Evolutionary conservation across 140 eudicot species (phyloP).

Genomic region (Anethum foeniculum): DNA sequence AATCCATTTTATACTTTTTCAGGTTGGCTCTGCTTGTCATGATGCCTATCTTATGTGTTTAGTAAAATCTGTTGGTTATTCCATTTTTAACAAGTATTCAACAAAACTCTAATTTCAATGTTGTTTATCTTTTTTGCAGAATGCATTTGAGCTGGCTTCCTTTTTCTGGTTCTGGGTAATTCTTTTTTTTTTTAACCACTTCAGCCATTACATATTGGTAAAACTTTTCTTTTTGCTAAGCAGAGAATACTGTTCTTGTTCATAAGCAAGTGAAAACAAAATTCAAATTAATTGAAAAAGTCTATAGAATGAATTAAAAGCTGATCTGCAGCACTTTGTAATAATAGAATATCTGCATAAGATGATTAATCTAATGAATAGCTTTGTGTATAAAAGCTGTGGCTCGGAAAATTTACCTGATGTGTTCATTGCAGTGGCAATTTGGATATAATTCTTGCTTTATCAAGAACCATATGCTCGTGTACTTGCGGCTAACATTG

Average conservation of each 20-base stretch:
- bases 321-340: not conserved
- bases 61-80: not conserved
- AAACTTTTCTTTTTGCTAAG: not conserved
- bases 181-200: conserved; percentile 8
- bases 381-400: not conserved
- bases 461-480: conserved; percentile 77
- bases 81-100: too few species aligned
- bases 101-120: conserved; percentile 8
- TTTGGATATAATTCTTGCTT: conserved; percentile 91
- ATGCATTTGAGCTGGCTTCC: conserved; percentile 96
- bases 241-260: not conserved
- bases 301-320: not conserved
- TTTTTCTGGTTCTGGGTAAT: conserved; percentile 99
- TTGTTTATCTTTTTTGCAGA: conserved; percentile 37
- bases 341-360: not conserved
- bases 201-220: not conserved
- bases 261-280: not conserved
- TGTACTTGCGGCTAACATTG: conserved; percentile 68
- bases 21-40: conserved; percentile 37
- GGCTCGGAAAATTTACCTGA: not conserved
- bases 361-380: not conserved
- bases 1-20: conserved; percentile 95
- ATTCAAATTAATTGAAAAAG: not conserved
- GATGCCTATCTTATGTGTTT: not conserved
- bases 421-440: conserved; percentile 69